These are phyloP conservation scores for Zygotorulaspora florentina DNA, from an alignment of 805 yeast genomes.

Conservation along the genomic window DNA sequence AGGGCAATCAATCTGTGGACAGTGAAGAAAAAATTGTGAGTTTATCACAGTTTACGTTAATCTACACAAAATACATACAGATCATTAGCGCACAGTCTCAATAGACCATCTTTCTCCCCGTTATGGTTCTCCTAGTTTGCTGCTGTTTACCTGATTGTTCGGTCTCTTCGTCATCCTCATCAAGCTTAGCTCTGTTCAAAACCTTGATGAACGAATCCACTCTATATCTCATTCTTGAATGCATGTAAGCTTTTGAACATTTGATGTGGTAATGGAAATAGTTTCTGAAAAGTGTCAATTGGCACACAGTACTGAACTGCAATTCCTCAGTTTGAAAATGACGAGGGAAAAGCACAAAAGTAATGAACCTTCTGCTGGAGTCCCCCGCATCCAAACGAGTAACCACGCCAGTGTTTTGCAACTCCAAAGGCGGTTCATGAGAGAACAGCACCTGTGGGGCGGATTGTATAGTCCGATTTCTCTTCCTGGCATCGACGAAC, in stretches of 20 bases:
- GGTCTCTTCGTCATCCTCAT: conserved; percentile 63
- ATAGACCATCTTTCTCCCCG: conserved; percentile 35
- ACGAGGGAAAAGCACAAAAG: conserved; percentile 78
- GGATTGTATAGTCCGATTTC: conserved; percentile 90
- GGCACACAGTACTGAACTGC: conserved; percentile 54
- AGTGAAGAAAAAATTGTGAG: conserved; percentile 3
- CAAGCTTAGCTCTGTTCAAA: conserved; percentile 94
- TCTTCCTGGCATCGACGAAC: conserved; percentile 90
- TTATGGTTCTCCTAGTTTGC: conserved; percentile 31
- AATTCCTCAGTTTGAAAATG: conserved; percentile 66
- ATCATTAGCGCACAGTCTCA: conserved; percentile 4
- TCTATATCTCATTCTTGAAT: conserved; percentile 95
- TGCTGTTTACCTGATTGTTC: conserved; percentile 12
- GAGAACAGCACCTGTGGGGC: conserved; percentile 97
- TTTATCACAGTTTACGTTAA: conserved; percentile 6
- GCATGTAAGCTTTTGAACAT: conserved; percentile 97
- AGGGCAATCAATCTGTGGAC: background rate
- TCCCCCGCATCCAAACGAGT: conserved; percentile 22
- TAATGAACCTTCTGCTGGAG: conserved; percentile 43
- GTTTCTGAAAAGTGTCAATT: conserved; percentile 87
- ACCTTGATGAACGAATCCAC: conserved; percentile 93
- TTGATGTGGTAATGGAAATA: conserved; percentile 98
- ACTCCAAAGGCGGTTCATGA: conserved; percentile 92
- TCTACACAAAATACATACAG: background rate
- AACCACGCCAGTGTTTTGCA: conserved; percentile 40